Percentiles rank a stretch among this genome's conserved stretches.
Conservation (phyloP, 768 basidiomycete species). For the Phylloporus scabripes region DNA sequence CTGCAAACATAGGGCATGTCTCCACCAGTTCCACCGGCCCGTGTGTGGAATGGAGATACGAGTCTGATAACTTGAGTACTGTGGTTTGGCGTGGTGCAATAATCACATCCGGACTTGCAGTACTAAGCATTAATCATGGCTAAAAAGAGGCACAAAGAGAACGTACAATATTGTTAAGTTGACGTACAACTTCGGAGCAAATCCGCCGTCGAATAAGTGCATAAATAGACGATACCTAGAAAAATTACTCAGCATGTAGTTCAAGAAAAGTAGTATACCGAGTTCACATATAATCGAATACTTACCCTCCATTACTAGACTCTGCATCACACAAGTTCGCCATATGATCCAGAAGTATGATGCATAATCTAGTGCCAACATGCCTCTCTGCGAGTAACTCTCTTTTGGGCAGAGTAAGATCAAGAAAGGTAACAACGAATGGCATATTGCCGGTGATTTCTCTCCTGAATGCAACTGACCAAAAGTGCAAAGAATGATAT, state of each 20-base stretch:
- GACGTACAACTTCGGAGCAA: conserved; percentile 55
- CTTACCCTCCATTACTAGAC: conserved; percentile 54
- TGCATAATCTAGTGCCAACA: conserved; percentile 60
- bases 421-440: conserved; percentile 4
- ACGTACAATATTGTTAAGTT: conserved; percentile 60
- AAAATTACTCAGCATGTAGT: conserved; percentile 12
- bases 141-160: not conserved
- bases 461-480: conserved; percentile 63
- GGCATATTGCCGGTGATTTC: conserved; percentile 50
- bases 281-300: conserved; percentile 72
- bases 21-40: conserved; percentile 34
- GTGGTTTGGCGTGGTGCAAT: conserved; percentile 82
- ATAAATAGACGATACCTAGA: conserved; percentile 60
- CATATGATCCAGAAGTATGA: conserved; percentile 66
- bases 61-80: conserved; percentile 84
- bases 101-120: conserved; percentile 55
- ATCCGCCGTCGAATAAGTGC: conserved; percentile 54
- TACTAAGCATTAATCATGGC: conserved; percentile 10
- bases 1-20: conserved; percentile 56
- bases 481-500: conserved; percentile 64
- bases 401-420: conserved; percentile 23
- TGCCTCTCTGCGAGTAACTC: conserved; percentile 46
- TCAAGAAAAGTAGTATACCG: not conserved
- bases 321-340: conserved; percentile 65
- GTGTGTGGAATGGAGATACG: conserved; percentile 61